phyloP scores from a whole-genome alignment of 1,284 basidiomycete species.

The Heterobasidion irregulare region DNA sequence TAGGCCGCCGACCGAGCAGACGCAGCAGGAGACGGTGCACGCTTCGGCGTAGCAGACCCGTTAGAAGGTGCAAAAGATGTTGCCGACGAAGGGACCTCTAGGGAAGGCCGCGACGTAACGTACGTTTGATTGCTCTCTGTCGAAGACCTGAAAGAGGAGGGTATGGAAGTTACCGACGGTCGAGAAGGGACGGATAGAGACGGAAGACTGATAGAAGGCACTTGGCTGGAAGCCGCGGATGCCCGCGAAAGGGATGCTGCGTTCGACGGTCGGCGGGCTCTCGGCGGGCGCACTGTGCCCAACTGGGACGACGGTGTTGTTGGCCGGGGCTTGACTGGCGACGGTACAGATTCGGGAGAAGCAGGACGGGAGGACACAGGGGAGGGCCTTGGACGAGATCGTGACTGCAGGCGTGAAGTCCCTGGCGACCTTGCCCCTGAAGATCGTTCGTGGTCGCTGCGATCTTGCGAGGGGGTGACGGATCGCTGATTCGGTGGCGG shows the following conservation, averaged over 20 bases:
- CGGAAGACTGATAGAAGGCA: constrained; percentile 18
- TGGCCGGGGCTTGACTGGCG: constrained; percentile 15
- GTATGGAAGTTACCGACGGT: constrained; percentile 8
- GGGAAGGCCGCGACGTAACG: constrained; percentile 12
- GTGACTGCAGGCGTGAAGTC: background rate
- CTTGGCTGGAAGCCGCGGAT: constrained; percentile 15
- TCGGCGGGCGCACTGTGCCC: constrained; percentile 17
- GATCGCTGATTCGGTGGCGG: constrained; percentile 1
- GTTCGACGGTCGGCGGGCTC: constrained; percentile 26
- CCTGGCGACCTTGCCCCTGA: constrained; percentile 1
- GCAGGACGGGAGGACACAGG: constrained; percentile 3
- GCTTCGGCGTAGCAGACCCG: background rate
- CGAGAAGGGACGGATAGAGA: constrained; percentile 7
- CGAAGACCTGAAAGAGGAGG: constrained; percentile 8
- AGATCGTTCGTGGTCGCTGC: constrained; percentile 5
- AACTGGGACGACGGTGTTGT: constrained; percentile 15
- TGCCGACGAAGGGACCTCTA: constrained; percentile 19
- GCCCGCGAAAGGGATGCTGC: constrained; percentile 18
- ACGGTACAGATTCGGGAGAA: constrained; percentile 7
- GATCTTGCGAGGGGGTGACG: constrained; percentile 1
- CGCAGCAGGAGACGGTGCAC: constrained; percentile 8
- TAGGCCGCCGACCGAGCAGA: background rate
- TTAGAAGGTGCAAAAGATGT: constrained; percentile 15
- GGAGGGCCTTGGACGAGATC: constrained; percentile 4
- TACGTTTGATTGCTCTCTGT: constrained; percentile 13